Base-by-base conservation (phyloP, 192 early-diverging fungal genomes). In the Lobosporangium transversale region DNA sequence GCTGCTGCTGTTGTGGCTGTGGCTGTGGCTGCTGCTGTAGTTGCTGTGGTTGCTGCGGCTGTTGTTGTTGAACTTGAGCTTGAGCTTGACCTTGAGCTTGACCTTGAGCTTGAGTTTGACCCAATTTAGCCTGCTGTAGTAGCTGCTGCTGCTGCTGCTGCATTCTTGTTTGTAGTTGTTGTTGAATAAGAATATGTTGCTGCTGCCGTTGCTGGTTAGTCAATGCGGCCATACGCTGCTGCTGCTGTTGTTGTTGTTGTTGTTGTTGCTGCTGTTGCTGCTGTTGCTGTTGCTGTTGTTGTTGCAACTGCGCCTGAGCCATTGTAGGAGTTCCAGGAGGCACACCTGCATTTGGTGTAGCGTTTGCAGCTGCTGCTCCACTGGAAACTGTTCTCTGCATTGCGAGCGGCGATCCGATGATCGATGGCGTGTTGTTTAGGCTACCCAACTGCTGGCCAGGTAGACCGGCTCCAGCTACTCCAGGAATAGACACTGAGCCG, bases 371-470 rank as follows among this genome's bases (percentile, higher is more conserved):
- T 11, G 31, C 35, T 12, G 51, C 52, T 23, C 58, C 45, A 31
- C 52, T 62, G 5, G 73, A 76, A 0, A 62, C 47, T 3, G 73
- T 76, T 37, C 73, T 33, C 48, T 76, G 73, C 73, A 76, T 76
- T 4, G 35, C 30, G 6, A 76, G 45, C 4, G 73, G 73, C 2
- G 73, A 76, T 20, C 73, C 73, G 14, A 76, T 62, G 21, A 67
- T 76, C 2, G 57, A 30, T 1, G 64, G 58, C 7, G 62, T 44
- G 11, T 52, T 48, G 27, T 65, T 66, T 7, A 57, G 45, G 27
- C 15, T 60, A 27, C 52, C 52, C 24, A 49, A 9, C 23, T 57
- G 54, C 27, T 59, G 70, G 17, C 42, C 36, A 33, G 66, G 21
- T 27, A 65, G 44, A 11, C 63, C 44, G 36, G 21, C 33, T 27